Base-by-base conservation (phyloP, 2,329 filamentous ascomycete genomes). In the Pyricularia pennisetigena region DNA sequence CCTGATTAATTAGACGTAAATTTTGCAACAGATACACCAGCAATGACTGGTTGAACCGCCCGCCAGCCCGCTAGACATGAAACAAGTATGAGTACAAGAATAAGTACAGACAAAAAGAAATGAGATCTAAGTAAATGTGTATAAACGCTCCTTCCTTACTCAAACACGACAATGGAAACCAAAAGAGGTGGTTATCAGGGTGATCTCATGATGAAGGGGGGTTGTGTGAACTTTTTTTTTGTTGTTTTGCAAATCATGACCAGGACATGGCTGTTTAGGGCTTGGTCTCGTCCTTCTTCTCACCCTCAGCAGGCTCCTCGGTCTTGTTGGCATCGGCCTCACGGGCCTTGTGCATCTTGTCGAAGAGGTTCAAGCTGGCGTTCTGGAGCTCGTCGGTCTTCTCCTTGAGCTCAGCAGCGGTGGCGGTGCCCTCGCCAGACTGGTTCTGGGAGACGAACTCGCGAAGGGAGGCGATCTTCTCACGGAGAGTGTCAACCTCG, bases 341-440 rank as follows among this genome's bases (percentile, higher is more conserved):
- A 75, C 92, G 90, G 74, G 94, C 93, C 87, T 97, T 96, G 91
- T 99, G 94, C 92, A 99, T 97, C 91, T 98, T 97, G 85, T 98
- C 95, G 81, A 99, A 98, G 77, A 98, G 89, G 83, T 92, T 97
- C 82, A 99, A 85, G 82, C 91, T 94, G 74, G 94, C 92, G 79
- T 91, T 92, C 85, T 98, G 95, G 78, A 99, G 91, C 82, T 97
- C 94, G 74, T 98, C 95, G 76, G 92, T 96, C 92, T 97, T 97
- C 84, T 92, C 88, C 91, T 98, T 98, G 82, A 99, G 90, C 82
- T 98, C 92, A 72, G 92, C 91, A 67, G 94, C 91, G 70, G 93
- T 96, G 76, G 91, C 88, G 71, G 84, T 88, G 76, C 90, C 89
- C 85, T 99, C 95, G 72, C 94, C 94, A 75, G 92, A 88, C 85